Evolutionary conservation across 495 filamentous ascomycete species (phyloP).

Genomic region (Penicillium waksmanii): DNA sequence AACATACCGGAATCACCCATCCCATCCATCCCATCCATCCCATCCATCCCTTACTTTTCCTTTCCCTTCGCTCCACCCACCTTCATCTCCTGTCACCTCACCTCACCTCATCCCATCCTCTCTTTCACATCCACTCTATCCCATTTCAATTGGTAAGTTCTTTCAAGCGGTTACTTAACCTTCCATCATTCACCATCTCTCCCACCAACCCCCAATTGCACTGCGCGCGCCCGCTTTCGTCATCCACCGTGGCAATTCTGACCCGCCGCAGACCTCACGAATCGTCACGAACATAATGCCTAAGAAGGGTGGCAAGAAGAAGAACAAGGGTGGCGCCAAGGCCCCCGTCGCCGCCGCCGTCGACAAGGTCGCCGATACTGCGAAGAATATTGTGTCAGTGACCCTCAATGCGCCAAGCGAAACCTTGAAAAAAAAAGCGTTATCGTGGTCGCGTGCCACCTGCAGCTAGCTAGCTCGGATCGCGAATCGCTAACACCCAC

Average conservation of each 20-base stretch:
- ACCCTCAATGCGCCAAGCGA: not conserved
- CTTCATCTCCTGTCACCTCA: slow-evolving; percentile 15
- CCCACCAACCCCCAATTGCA: not conserved
- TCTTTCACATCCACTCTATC: too few relatives aligned
- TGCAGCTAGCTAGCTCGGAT: slow-evolving; percentile 5
- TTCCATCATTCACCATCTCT: not conserved
- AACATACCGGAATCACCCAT: slow-evolving; percentile 29
- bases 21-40: not conserved
- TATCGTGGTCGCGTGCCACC: slow-evolving; percentile 22
- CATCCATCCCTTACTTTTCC: slow-evolving; percentile 30
- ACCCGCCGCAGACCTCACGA: slow-evolving; percentile 22
- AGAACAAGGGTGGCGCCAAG: slow-evolving; percentile 42
- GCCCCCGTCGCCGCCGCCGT: slow-evolving; percentile 34
- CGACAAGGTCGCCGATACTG: slow-evolving; percentile 36
- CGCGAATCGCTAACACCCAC: slow-evolving; percentile 8
- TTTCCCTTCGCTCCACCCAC: slow-evolving; percentile 22
- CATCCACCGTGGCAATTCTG: slow-evolving; percentile 22
- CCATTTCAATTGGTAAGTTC: not conserved
- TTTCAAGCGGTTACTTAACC: not conserved
- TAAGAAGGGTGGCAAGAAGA: slow-evolving; percentile 52
- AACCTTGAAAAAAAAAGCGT: slow-evolving; percentile 9
- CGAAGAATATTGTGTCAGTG: slow-evolving; percentile 51
- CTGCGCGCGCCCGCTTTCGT: slow-evolving; percentile 16
- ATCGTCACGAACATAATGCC: slow-evolving; percentile 38
- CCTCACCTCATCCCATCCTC: slow-evolving; percentile 3